Evolutionary conservation across 2,329 filamentous ascomycete species (phyloP), one percentile per base, ranked within the genome.

Genomic region (Arthrinium puccinioides): DNA sequence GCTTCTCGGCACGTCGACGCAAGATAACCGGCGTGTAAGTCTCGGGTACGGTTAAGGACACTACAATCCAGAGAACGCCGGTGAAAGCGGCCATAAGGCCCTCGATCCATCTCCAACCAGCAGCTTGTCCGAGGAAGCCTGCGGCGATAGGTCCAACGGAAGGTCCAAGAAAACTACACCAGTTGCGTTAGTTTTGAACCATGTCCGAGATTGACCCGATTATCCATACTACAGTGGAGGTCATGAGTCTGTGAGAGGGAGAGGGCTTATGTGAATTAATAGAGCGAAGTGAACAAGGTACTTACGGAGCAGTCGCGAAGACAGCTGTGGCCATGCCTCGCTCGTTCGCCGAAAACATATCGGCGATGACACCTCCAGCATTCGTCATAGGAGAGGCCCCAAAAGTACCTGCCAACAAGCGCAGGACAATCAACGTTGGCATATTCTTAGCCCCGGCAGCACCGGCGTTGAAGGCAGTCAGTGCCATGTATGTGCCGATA

Each of bases 61-160:
- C 69, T 15, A 66, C 36, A 35, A 81, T 69, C 70, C 75, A 79
- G 34, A 82, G 66, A 9, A 69, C 58, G 9, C 76, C 77, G 3
- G 75, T 79, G 53, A 84, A 80, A 42, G 74, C 72, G 33, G 75
- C 72, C 60, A 82, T 70, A 8, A 84, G 60, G 3, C 79, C 79
- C 59, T 79, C 70, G 16, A 85, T 73, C 82, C 82, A 85, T 49
- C 78, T 66, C 83, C 82, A 85, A 13, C 79, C 80, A 11, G 68
- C 70, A 3, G 69, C 65, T 54, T 79, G 68, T 9, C 77, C 76
- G 2, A 84, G 61, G 54, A 85, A 87, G 3, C 80, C 80, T 44
- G 78, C 78, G 6, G 74, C 71, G 31, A 85, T 77, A 2, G 83
- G 83, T 1, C 82, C 52, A 63, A 74, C 38, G 60, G 64, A 72